Evolutionary conservation across 73 alveolate species (phyloP).

Genomic region (Uronychia setigera): DNA sequence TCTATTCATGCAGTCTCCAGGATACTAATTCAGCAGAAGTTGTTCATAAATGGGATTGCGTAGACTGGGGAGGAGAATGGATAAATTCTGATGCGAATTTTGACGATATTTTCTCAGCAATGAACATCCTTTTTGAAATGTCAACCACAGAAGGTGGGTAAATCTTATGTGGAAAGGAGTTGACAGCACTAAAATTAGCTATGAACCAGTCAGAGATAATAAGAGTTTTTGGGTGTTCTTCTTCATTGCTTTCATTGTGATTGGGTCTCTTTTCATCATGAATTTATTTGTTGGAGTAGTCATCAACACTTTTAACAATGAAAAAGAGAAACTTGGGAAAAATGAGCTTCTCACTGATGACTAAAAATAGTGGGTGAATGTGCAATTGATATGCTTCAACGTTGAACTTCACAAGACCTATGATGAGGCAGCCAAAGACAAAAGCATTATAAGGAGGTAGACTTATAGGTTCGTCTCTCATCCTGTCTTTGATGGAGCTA

Average conservation of each 20-base stretch:
- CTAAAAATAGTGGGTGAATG: constrained; percentile 60
- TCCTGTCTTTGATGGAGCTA: constrained; percentile 1
- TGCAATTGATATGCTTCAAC: constrained; percentile 14
- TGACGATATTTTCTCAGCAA: constrained; percentile 63
- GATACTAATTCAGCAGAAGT: not conserved
- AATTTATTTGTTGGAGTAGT: constrained; percentile 76
- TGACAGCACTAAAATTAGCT: constrained; percentile 40
- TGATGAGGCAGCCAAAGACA: not conserved
- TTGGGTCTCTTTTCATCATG: constrained; percentile 59
- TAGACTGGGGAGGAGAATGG: constrained; percentile 64
- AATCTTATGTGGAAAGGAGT: constrained; percentile 63
- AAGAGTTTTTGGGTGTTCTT: constrained; percentile 51
- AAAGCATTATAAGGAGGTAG: not conserved
- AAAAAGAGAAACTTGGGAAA: constrained; percentile 52
- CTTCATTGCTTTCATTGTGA: constrained; percentile 61
- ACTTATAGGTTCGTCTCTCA: constrained; percentile 14
- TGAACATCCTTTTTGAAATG: constrained; percentile 54
- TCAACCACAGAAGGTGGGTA: constrained; percentile 71
- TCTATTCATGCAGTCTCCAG: constrained; percentile 3
- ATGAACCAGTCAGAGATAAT: constrained; percentile 31
- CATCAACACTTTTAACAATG: constrained; percentile 52
- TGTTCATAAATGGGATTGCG: constrained; percentile 48
- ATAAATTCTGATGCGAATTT: constrained; percentile 31
- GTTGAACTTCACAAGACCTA: not conserved
- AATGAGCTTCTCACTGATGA: constrained; percentile 37